Percentiles rank a stretch among this genome's conserved stretches.
Conservation (phyloP, 139 green algal genomes). For the Pedinophyceae sp. region DNA sequence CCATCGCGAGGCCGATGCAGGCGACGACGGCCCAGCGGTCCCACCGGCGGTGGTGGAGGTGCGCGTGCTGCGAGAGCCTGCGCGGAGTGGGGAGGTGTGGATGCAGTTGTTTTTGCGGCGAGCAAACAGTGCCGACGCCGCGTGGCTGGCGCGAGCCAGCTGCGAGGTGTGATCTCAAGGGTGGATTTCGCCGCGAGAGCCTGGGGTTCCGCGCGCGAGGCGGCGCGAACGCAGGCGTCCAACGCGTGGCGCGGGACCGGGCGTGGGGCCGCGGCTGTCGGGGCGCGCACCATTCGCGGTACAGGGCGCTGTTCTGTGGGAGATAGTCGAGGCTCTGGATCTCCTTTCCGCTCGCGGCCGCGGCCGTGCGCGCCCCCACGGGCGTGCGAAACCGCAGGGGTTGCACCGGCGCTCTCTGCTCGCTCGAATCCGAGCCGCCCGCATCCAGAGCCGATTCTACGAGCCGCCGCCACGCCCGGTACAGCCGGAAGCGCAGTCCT, state of each 20-base stretch:
- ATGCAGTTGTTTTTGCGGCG: not conserved
- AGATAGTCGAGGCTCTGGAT: slow-evolving; percentile 80
- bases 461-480: too few species aligned
- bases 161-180: not conserved
- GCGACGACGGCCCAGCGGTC: slow-evolving; percentile 83
- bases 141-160: slow-evolving; percentile 26
- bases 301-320: slow-evolving; percentile 56
- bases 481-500: too few species aligned
- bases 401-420: too few species aligned
- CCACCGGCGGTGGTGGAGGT: slow-evolving; percentile 41
- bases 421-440: too few species aligned
- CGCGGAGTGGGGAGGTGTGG: not conserved
- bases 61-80: slow-evolving; percentile 1
- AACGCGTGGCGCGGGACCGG: not conserved
- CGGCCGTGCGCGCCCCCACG: too few species aligned
- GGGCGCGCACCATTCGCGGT: slow-evolving; percentile 38
- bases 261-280: too few species aligned
- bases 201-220: too few species aligned
- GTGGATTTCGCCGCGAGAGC: not conserved
- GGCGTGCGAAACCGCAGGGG: too few species aligned
- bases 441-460: too few species aligned
- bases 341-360: too few species aligned
- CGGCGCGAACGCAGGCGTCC: not conserved
- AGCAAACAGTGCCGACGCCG: not conserved
- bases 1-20: slow-evolving; percentile 48